Evolutionary conservation across 2,329 filamentous ascomycete genomes (phyloP).

Genomic region (Sarocladium oryzae): DNA sequence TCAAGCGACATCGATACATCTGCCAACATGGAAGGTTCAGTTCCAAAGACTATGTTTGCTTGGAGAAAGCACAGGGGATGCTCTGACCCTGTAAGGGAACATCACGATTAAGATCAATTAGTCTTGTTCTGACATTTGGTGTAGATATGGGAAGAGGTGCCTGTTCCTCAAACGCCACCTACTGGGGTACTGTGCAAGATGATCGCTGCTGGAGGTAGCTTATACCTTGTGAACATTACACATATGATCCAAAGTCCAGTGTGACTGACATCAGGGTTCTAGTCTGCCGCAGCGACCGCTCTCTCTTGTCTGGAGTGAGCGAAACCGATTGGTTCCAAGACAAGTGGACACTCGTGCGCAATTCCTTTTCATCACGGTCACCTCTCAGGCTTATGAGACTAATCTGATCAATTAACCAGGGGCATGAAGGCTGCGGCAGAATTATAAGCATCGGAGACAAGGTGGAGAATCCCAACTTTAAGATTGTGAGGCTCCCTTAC

Average conservation of each 20-base stretch:
- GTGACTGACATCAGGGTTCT: background rate
- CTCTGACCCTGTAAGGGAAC: conserved; percentile 10
- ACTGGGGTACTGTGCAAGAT: conserved; percentile 3
- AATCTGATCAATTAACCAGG: background rate
- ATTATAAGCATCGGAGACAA: conserved; percentile 1
- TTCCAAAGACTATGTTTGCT: conserved; percentile 23
- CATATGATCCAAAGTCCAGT: background rate
- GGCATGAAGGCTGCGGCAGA: conserved; percentile 4
- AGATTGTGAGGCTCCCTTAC: background rate
- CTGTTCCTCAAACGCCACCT: background rate
- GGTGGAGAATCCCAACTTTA: conserved; percentile 4
- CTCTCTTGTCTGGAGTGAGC: background rate
- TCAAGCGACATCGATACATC: too few relatives aligned
- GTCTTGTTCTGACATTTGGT: background rate
- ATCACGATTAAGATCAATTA: background rate
- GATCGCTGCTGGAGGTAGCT: conserved; percentile 3
- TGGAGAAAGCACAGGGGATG: conserved; percentile 29
- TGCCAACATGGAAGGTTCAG: background rate
- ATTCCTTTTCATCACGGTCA: too few relatives aligned
- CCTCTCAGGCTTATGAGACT: background rate
- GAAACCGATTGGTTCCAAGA: conserved; percentile 2
- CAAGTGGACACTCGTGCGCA: conserved; percentile 1
- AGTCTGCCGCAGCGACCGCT: conserved; percentile 5
- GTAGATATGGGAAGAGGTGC: conserved; percentile 6
- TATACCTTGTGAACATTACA: background rate